Percentiles rank a stretch among this genome's conserved stretches.
Evolutionary conservation across 345 rosid genomes (phyloP).

Genomic region (Sonneratia alba): DNA sequence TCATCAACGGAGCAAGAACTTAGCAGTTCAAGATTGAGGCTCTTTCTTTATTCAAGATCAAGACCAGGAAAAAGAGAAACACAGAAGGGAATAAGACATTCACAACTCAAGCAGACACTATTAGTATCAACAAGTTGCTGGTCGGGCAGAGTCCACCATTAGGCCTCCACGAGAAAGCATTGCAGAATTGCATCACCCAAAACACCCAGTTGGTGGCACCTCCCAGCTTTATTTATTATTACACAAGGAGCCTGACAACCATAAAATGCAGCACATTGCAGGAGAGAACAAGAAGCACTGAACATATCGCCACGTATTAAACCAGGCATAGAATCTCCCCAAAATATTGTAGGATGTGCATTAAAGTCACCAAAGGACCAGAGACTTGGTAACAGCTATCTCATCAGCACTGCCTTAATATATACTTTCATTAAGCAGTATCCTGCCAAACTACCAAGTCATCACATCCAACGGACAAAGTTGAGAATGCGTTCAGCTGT

Average conservation of each 20-base stretch:
- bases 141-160: slow-evolving; percentile 30
- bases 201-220: slow-evolving; percentile 31
- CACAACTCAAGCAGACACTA: slow-evolving; percentile 22
- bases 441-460: not conserved
- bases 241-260: slow-evolving; percentile 28
- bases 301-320: slow-evolving; percentile 31
- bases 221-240: slow-evolving; percentile 42
- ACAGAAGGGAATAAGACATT: slow-evolving; percentile 22
- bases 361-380: not conserved
- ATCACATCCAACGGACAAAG: slow-evolving; percentile 4
- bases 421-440: slow-evolving; percentile 1
- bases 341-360: not conserved
- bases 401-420: slow-evolving; percentile 1
- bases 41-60: slow-evolving; percentile 35
- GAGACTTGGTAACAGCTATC: slow-evolving; percentile 7
- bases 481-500: not conserved
- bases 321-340: not conserved
- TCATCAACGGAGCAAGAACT: slow-evolving; percentile 25
- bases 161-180: slow-evolving; percentile 17
- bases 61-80: slow-evolving; percentile 10
- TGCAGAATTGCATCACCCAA: slow-evolving; percentile 17
- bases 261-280: slow-evolving; percentile 21
- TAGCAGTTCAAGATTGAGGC: slow-evolving; percentile 15
- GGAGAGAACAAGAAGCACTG: slow-evolving; percentile 17
- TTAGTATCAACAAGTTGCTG: slow-evolving; percentile 19